phyloP scores from a whole-genome alignment of 164 flowering plant genomes.

The Umbellularia californica region DNA sequence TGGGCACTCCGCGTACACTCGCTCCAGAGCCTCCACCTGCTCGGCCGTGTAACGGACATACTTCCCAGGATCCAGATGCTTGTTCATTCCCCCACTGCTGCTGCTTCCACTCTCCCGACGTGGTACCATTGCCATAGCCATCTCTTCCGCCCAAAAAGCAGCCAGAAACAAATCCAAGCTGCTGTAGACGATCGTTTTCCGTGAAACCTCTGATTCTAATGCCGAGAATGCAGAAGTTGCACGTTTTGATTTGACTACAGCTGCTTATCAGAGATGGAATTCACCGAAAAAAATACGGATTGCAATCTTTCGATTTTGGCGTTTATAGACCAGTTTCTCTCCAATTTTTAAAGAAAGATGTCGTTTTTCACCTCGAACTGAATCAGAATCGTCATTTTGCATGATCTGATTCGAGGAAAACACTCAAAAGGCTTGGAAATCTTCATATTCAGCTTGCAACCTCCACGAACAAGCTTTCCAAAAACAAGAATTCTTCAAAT shows the following conservation, averaged over 20 bases:
- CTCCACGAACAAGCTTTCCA: neutral
- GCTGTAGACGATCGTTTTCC: neutral
- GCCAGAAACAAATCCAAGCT: slow-evolving; percentile 6
- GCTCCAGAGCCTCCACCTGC: slow-evolving; percentile 74
- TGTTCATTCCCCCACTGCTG: slow-evolving; percentile 34
- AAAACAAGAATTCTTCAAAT: neutral
- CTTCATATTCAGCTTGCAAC: neutral
- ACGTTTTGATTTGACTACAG: no score
- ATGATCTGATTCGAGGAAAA: neutral
- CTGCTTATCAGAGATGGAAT: neutral
- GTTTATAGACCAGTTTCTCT: neutral
- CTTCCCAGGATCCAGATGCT: slow-evolving; percentile 56
- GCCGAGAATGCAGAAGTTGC: no score
- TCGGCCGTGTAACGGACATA: slow-evolving; percentile 69
- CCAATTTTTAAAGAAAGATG: no score
- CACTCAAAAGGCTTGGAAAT: neutral
- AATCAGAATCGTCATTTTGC: neutral
- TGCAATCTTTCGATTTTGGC: neutral
- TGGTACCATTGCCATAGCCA: slow-evolving; percentile 72
- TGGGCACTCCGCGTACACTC: slow-evolving; percentile 68
- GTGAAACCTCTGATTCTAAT: neutral
- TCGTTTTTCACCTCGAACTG: neutral
- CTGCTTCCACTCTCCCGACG: slow-evolving; percentile 59
- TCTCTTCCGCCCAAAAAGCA: slow-evolving; percentile 14
- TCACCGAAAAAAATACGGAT: neutral